Base-by-base conservation (phyloP, 805 yeast species). In the Candida ficus region DNA sequence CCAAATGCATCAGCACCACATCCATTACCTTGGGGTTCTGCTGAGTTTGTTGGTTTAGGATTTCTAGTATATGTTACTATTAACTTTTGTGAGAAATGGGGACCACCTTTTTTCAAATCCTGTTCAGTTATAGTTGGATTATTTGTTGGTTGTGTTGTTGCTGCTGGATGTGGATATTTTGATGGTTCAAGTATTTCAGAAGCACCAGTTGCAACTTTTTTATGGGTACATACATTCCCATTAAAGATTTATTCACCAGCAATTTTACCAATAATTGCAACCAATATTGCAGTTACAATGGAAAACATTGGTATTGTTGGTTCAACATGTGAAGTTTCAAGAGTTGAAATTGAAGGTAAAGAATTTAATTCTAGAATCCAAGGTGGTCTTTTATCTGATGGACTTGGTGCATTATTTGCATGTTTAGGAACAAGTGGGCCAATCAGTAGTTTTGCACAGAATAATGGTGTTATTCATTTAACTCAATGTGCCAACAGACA, bases 281-380 rank as follows among this genome's bases (percentile, higher is more conserved):
- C 88, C 35, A 89, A 79, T 59, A 69, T 88, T 23, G 87, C 82
- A 20, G 64, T 85, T 51, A 83, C 85, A 77, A 87, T 88, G 88
- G 96, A 89, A 67, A 83, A 95, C 41, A 86, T 89, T 57, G 96
- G 96, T 61, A 96, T 89, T 62, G 82, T 89, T 57, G 87, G 96
- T 25, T 96, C 96, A 28, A 86, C 96, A 32, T 83, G 87, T 42
- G 97, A 89, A 62, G 96, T 89, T 17, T 84, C 95, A 8, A 70
- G 95, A 52, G 67, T 83, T 47, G 88, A 83, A 45, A 89, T 87
- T 43, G 90, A 83, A 57, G 96, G 96, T 47, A 78, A 76, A 33
- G 53, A 71, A n/a, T 89, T 82, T 60, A 95, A 89, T 52, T 76
- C 90, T 16, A 71, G 96, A 62, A 73, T 89, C 50, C 96, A 89